Evolutionary conservation across 73 alveolate species (phyloP), one percentile per base, ranked within the genome.

Genomic region (Durusdinium trenchii): DNA sequence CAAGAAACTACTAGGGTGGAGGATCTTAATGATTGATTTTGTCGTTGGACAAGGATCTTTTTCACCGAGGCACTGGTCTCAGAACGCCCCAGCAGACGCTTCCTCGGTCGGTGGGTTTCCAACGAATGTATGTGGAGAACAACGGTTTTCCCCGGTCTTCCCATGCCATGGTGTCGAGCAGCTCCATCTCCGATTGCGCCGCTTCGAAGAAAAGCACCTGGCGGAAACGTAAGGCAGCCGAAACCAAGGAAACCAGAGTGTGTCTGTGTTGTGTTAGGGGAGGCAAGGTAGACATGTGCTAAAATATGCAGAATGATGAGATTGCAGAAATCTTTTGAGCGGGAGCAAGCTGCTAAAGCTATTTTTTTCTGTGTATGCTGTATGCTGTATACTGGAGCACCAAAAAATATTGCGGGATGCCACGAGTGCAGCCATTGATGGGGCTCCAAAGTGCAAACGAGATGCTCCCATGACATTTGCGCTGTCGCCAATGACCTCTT

Each of bases 401-500:
- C 64, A 54, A 54, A 9, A 54, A 54, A 20, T 54, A 9, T n/a
- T n/a, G n/a, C n/a, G n/a, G n/a, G n/a, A n/a, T n/a, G n/a, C n/a
- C n/a, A n/a, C n/a, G n/a, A n/a, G n/a, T n/a, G n/a, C n/a, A n/a
- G n/a, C n/a, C n/a, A n/a, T n/a, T n/a, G n/a, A n/a, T n/a, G n/a
- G n/a, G n/a, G n/a, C n/a, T n/a, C n/a, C n/a, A n/a, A n/a, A n/a
- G n/a, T n/a, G n/a, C n/a, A n/a, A n/a, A n/a, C 64, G 23, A 35
- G 89, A 20, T 48, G 45, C 89, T 79, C 89, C 89, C 89, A 79
- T 45, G 89, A 86, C 95, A 3, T 86, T n/a, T 51, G 95, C 95
- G 42, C 60, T 30, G 61, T 86, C 95, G 3, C 95, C 95, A 6
- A 86, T 86, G 82, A 86, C 95, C 82, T 57, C 57, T 57, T 86